Conservation (phyloP, 257 asterid species). For the Capsicum rhomboideum region DNA sequence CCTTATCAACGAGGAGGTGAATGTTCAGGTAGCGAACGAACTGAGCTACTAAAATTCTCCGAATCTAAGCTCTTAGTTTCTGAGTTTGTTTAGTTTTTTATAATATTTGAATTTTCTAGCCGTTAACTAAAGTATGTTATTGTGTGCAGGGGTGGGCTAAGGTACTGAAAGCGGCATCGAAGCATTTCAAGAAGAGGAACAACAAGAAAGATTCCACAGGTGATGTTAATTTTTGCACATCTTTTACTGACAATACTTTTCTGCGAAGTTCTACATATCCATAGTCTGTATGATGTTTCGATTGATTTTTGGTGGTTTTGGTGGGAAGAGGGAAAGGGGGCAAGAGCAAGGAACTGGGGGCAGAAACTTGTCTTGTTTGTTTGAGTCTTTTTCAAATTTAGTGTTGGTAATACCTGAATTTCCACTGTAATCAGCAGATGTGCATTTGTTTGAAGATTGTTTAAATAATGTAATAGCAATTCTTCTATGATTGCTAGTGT, state of each 20-base stretch:
- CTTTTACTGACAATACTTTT: background rate
- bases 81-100: background rate
- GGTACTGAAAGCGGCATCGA: conserved; percentile 61
- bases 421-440: background rate
- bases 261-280: background rate
- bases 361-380: background rate
- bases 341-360: background rate
- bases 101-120: background rate
- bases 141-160: conserved; percentile 49
- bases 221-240: background rate
- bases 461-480: background rate
- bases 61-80: background rate
- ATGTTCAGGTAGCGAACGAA: too few relatives aligned
- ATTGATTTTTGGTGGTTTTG: too few relatives aligned
- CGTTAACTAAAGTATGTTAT: background rate
- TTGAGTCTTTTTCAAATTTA: background rate
- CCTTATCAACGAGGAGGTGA: too few relatives aligned
- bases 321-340: background rate
- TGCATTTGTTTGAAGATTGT: background rate
- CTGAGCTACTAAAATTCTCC: too few relatives aligned
- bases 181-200: conserved; percentile 65
- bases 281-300: too few relatives aligned
- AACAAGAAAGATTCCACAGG: background rate
- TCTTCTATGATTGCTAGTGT: background rate
- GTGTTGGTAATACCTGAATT: background rate